These are phyloP conservation scores for Apophysomyces elegans DNA, from an alignment of 371 early-diverging fungal genomes.

Conservation along the genomic window DNA sequence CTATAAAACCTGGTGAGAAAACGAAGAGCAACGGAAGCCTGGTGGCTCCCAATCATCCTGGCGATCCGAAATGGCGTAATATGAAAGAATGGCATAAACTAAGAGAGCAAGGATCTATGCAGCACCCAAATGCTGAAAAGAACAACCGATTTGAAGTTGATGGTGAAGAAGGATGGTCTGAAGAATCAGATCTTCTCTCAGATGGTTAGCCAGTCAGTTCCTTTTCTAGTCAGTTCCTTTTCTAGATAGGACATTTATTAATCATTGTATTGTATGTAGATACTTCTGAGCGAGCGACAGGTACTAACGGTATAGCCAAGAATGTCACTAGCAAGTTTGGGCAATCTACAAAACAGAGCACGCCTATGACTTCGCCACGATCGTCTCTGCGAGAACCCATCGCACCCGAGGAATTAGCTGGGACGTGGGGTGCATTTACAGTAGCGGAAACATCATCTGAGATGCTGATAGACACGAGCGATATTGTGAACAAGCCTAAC, in stretches of 20 bases:
- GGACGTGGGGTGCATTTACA: background rate
- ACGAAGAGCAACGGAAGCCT: background rate
- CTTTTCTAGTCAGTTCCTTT: too few relatives aligned
- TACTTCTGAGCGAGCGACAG: too few relatives aligned
- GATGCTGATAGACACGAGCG: background rate
- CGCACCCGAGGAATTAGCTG: background rate
- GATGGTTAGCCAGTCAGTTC: background rate
- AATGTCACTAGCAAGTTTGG: background rate
- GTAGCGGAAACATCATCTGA: background rate
- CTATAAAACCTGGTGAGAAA: background rate
- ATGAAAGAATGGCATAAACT: background rate
- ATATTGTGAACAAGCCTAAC: background rate
- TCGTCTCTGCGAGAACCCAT: background rate
- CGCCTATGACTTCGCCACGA: background rate
- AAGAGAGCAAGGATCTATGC: background rate
- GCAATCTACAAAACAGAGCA: background rate
- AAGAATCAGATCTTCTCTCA: background rate
- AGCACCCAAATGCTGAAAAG: background rate
- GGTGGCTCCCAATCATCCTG: constrained; percentile 10
- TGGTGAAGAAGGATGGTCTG: background rate
- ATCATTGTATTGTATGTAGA: too few relatives aligned
- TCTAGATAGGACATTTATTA: too few relatives aligned
- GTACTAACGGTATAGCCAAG: background rate
- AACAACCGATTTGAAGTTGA: background rate
- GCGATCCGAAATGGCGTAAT: background rate